These are phyloP conservation scores for Aureococcus anophagefferens DNA, from an alignment of 108 stramenopile genomes.

Conservation along the genomic window DNA sequence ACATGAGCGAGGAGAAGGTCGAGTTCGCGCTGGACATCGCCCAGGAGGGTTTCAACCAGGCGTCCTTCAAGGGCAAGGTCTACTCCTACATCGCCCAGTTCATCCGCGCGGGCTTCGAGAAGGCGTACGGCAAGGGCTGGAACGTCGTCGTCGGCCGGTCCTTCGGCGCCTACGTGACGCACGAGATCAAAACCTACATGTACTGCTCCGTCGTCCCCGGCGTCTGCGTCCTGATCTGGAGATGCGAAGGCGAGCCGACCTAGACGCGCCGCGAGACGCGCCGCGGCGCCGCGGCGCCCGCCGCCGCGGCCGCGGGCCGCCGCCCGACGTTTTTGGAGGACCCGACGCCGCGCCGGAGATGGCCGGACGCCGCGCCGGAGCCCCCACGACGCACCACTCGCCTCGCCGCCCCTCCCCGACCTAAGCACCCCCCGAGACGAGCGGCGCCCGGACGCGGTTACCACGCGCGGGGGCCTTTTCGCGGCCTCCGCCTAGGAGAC, in stretches of 20 bases:
- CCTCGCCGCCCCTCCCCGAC: too few relatives aligned
- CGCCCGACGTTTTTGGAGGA: too few relatives aligned
- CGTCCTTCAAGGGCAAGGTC: slow-evolving; percentile 9
- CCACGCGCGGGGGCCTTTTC: too few relatives aligned
- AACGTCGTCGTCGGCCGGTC: slow-evolving; percentile 40
- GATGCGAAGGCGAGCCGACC: background rate
- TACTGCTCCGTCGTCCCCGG: slow-evolving; percentile 49
- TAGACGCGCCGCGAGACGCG: too few relatives aligned
- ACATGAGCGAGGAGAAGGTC: background rate
- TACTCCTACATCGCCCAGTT: slow-evolving; percentile 16
- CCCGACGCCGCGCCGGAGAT: too few relatives aligned
- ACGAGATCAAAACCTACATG: slow-evolving; percentile 54
- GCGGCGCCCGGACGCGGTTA: too few relatives aligned
- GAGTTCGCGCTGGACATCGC: background rate
- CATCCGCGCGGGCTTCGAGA: slow-evolving; percentile 33
- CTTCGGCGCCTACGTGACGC: slow-evolving; percentile 53
- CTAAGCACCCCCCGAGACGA: too few relatives aligned
- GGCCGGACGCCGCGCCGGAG: too few relatives aligned
- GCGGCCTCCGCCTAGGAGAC: background rate
- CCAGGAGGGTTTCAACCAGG: slow-evolving; percentile 1
- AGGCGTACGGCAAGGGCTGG: slow-evolving; percentile 44
- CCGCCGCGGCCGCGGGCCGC: too few relatives aligned
- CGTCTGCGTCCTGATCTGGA: slow-evolving; percentile 47
- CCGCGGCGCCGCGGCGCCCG: too few relatives aligned
- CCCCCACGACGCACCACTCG: too few relatives aligned